These are phyloP conservation scores for barrel medic (Medicago truncatula) DNA, from an alignment of 306 rosid genomes.

Conservation along the genomic window MtrunA17r5.0-ANR NC_053048.1:35008501-35009000, in stretches of 20 bases:
- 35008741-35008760: conserved; percentile 6
- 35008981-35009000: conserved; percentile 15
- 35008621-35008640: conserved; percentile 44
- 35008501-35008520: conserved; percentile 40
- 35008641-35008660: conserved; percentile 29
- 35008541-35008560: conserved; percentile 50
- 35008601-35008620: conserved; percentile 32
- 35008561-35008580: conserved; percentile 57
- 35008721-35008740: conserved; percentile 34
- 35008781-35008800: conserved; percentile 49
- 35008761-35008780: conserved; percentile 45
- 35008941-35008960: conserved; percentile 24
- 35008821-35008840: conserved; percentile 35
- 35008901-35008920: conserved; percentile 24
- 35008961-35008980: conserved; percentile 31
- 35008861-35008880: neutral
- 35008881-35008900: conserved; percentile 28
- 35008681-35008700: conserved; percentile 55
- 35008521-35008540: conserved; percentile 16
- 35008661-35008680: conserved; percentile 46
- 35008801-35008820: conserved; percentile 49
- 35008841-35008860: conserved; percentile 38
- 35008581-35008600: conserved; percentile 45
- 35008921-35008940: conserved; percentile 13
- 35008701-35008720: conserved; percentile 42